Percentiles rank a stretch among this genome's conserved stretches.
phyloP scores from a whole-genome alignment of 2,329 filamentous ascomycete genomes.

The Trichoderma brevicompactum region DNA sequence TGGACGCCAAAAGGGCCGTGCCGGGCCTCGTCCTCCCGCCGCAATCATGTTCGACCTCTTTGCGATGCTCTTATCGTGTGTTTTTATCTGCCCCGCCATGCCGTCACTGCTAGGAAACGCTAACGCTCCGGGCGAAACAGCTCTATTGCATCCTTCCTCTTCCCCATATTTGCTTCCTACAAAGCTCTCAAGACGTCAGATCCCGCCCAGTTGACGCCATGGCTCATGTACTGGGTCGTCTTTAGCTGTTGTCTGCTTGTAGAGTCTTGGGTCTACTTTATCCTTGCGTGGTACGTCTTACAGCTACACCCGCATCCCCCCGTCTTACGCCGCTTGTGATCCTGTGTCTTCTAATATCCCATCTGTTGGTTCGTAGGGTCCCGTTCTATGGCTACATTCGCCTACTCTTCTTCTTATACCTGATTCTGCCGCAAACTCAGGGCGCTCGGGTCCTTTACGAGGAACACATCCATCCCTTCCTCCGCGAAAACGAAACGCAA shows the following conservation, averaged over 20 bases:
- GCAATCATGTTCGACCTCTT: conserved; percentile 75
- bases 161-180: conserved; percentile 96
- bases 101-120: conserved; percentile 29
- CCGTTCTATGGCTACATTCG: conserved; percentile 95
- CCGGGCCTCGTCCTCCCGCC: conserved; percentile 32
- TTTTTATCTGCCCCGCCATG: conserved; percentile 34
- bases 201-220: conserved; percentile 87
- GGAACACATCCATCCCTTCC: conserved; percentile 83
- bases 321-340: conserved; percentile 2
- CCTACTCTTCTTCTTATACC: conserved; percentile 84
- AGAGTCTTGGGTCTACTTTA: conserved; percentile 87
- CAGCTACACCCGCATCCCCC: neutral
- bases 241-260: conserved; percentile 78
- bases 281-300: conserved; percentile 72
- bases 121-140: conserved; percentile 49
- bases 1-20: conserved; percentile 37
- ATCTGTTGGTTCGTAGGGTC: conserved; percentile 57
- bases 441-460: conserved; percentile 87
- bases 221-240: conserved; percentile 99
- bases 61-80: conserved; percentile 77
- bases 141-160: conserved; percentile 85
- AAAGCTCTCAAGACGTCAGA: conserved; percentile 94
- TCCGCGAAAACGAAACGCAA: conserved; percentile 80
- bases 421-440: conserved; percentile 96
- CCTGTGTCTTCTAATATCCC: neutral